phyloP scores from a whole-genome alignment of 345 rosid species.

The Hibiscus tridactylites region DNA sequence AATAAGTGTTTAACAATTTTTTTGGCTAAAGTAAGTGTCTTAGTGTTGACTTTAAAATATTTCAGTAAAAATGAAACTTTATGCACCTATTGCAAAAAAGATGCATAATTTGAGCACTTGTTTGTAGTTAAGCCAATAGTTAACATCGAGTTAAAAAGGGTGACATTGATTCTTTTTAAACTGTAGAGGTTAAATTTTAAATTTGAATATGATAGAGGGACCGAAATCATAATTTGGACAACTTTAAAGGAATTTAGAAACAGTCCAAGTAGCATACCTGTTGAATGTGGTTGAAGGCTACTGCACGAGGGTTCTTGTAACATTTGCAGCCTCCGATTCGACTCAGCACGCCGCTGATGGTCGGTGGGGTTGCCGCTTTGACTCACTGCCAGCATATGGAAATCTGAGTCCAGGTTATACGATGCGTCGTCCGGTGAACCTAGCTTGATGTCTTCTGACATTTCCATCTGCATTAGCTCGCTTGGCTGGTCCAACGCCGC shows the following conservation, averaged over 20 bases:
- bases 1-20: too few species aligned
- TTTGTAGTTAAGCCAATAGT: too few species aligned
- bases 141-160: too few species aligned
- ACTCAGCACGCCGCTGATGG: slow-evolving; percentile 34
- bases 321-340: slow-evolving; percentile 45
- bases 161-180: too few species aligned
- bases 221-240: too few species aligned
- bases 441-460: slow-evolving; percentile 65
- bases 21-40: too few species aligned
- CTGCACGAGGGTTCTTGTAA: slow-evolving; percentile 22
- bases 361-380: slow-evolving; percentile 14
- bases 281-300: slow-evolving; percentile 22
- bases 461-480: slow-evolving; percentile 63
- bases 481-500: slow-evolving; percentile 35
- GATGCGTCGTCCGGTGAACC: slow-evolving; percentile 72
- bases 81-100: too few species aligned
- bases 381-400: slow-evolving; percentile 29
- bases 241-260: neutral
- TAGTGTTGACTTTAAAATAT: too few species aligned
- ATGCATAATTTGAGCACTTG: too few species aligned
- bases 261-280: slow-evolving; percentile 24
- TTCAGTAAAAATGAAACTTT: too few species aligned
- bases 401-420: slow-evolving; percentile 45
- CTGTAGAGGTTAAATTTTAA: too few species aligned
- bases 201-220: too few species aligned